Percentiles rank a stretch among this genome's conserved stretches.
Evolutionary conservation across 2,329 filamentous ascomycete genomes (phyloP).

Genomic region (Cercospora janseana): DNA sequence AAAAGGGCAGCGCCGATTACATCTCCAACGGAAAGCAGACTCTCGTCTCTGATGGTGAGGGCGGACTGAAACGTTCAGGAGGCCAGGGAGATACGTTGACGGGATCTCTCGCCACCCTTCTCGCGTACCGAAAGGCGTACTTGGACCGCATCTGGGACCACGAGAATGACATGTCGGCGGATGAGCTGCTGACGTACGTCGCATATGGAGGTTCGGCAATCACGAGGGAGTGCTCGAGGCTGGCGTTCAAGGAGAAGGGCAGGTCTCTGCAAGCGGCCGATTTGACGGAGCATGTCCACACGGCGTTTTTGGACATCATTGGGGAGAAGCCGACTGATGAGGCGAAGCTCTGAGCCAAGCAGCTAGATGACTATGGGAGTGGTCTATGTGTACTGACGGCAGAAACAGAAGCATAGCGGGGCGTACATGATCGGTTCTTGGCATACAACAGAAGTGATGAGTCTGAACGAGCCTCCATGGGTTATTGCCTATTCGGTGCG

Average conservation of each 20-base stretch:
- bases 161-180: constrained; percentile 53
- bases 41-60: constrained; percentile 71
- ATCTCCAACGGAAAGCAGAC: constrained; percentile 78
- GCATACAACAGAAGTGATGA: too few relatives aligned
- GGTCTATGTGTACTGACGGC: not conserved
- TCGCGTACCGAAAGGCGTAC: constrained; percentile 87
- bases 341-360: constrained; percentile 21
- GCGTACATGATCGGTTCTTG: not conserved
- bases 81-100: constrained; percentile 96
- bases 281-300: constrained; percentile 84
- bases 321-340: constrained; percentile 56
- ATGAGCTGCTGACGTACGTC: constrained; percentile 67
- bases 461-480: too few relatives aligned
- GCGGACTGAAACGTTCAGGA: constrained; percentile 84
- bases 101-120: constrained; percentile 79
- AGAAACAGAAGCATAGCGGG: constrained; percentile 18
- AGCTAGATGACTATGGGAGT: not conserved
- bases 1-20: constrained; percentile 81
- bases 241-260: constrained; percentile 82
- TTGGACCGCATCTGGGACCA: constrained; percentile 75
- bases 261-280: constrained; percentile 89
- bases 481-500: too few relatives aligned
- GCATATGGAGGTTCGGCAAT: constrained; percentile 85
- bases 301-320: constrained; percentile 75
- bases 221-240: constrained; percentile 83